phyloP scores from a whole-genome alignment of 306 rosid species.

The Dalbergia cultrata region DNA sequence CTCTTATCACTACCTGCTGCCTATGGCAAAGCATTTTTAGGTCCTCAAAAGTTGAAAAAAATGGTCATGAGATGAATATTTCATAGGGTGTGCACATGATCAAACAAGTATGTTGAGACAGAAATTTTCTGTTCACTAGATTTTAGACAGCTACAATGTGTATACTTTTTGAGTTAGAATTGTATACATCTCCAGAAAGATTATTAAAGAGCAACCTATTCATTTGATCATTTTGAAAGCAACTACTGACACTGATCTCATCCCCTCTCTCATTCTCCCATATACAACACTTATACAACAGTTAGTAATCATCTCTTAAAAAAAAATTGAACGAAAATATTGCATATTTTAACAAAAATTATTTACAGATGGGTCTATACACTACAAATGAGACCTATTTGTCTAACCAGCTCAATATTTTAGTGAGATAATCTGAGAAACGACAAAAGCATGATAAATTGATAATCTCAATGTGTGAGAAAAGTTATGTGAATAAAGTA shows the following conservation, averaged over 20 bases:
- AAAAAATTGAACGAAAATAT: background rate
- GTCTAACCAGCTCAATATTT: too few relatives aligned
- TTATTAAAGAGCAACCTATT: conserved; percentile 16
- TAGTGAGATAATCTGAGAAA: too few relatives aligned
- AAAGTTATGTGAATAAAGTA: background rate
- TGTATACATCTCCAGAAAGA: conserved; percentile 23
- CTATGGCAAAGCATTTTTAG: conserved; percentile 70
- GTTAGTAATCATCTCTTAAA: too few relatives aligned
- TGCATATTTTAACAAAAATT: too few relatives aligned
- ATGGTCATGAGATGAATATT: conserved; percentile 51
- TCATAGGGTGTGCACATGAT: conserved; percentile 19
- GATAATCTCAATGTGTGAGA: background rate
- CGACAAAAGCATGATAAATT: too few relatives aligned
- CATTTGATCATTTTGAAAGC: conserved; percentile 18
- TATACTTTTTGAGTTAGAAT: conserved; percentile 22
- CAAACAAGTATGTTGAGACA: conserved; percentile 4
- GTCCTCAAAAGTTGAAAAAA: conserved; percentile 60
- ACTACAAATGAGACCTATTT: too few relatives aligned
- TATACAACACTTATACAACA: too few relatives aligned
- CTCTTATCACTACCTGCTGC: conserved; percentile 77
- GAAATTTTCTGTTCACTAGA: conserved; percentile 42
- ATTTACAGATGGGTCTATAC: too few relatives aligned
- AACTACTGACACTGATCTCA: background rate
- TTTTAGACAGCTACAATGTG: conserved; percentile 33
- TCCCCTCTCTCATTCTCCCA: background rate